Base-by-base conservation (phyloP, 2,329 filamentous ascomycete species). In the Botrytis porri region DNA sequence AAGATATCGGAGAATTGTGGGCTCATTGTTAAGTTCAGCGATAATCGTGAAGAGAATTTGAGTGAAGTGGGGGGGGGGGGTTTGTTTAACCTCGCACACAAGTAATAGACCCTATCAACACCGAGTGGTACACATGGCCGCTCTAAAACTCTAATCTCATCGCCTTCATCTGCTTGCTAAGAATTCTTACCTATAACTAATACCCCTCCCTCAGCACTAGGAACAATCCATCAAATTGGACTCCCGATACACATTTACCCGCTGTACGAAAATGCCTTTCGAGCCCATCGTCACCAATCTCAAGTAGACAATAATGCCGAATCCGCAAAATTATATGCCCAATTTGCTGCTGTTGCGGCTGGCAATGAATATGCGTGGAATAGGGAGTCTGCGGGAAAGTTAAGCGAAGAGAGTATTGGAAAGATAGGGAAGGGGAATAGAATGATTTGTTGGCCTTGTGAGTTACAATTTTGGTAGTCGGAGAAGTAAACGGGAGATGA, bases 401-500 rank as follows among this genome's bases (percentile, higher is more conserved):
- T 85, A 59, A 85, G 83, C 0, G 82, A 84, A n/a, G 80, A 87
- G 32, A 81, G 79, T 0, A 91, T 92, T 75, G 85, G 84, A 2
- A 86, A 83, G 0, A 82, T 89, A 2, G 84, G 84, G 0, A 84
- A 84, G 77, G 86, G 83, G 75, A 92, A 92, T 76, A 83, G 90
- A 29, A 90, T 92, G 86, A 92, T 93, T 71, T 92, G 89, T 78
- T 87, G 85, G 66, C 90, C 90, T 22, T 92, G 89, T 91, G 80
- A 71, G 86, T 80, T 45, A 62, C 29, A 18, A 10, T 51, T 64
- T 45, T 8, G 9, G 62, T 9, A 69, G 35, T 37, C 12, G 5
- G 2, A 29, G 6, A 29, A 20, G 2, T 4, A 1, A 10, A 6
- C 0, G 16, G 29, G n/a, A 16, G 25, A 12, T 35, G 4, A 10